Conservation (phyloP, 2,329 filamentous ascomycete genomes). For the Ceratocystis alfenasii region DNA sequence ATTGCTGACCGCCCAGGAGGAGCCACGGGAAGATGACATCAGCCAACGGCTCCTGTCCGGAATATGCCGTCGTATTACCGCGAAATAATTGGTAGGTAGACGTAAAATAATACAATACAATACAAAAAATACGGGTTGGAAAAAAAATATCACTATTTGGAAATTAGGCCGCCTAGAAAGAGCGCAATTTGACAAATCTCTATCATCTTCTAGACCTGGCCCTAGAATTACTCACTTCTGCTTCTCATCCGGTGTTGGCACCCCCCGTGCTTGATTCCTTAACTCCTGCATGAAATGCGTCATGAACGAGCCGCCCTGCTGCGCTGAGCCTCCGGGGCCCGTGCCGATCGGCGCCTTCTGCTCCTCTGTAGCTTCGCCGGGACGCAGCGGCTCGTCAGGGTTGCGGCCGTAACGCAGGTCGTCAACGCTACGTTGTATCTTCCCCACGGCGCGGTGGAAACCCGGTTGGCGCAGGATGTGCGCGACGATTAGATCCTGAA, state of each 20-base stretch:
- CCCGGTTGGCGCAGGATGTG: slow-evolving; percentile 38
- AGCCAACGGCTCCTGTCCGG: too few species aligned
- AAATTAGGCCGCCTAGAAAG: too few species aligned
- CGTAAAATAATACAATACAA: too few species aligned
- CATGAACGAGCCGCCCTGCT: slow-evolving; percentile 30
- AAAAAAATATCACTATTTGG: too few species aligned
- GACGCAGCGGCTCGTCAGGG: slow-evolving; percentile 39
- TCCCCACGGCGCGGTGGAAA: slow-evolving; percentile 42
- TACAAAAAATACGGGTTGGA: too few species aligned
- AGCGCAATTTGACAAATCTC: background rate
- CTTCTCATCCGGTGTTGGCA: slow-evolving; percentile 7
- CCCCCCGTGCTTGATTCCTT: slow-evolving; percentile 34
- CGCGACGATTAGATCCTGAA: slow-evolving; percentile 26
- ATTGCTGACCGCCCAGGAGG: too few species aligned
- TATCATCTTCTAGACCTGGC: background rate
- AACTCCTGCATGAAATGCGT: slow-evolving; percentile 41
- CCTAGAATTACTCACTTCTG: background rate
- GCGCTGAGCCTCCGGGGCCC: slow-evolving; percentile 37
- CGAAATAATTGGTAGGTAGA: too few species aligned
- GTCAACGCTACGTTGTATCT: slow-evolving; percentile 41
- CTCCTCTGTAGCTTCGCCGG: slow-evolving; percentile 39
- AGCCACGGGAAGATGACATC: too few species aligned
- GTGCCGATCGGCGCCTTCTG: slow-evolving; percentile 26
- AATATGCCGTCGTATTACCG: too few species aligned
- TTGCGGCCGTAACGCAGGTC: slow-evolving; percentile 39